Evolutionary conservation across 2,329 filamentous ascomycete genomes (phyloP), one percentile per base, ranked within the genome.

Genomic region (Bipolaris bicolor): DNA sequence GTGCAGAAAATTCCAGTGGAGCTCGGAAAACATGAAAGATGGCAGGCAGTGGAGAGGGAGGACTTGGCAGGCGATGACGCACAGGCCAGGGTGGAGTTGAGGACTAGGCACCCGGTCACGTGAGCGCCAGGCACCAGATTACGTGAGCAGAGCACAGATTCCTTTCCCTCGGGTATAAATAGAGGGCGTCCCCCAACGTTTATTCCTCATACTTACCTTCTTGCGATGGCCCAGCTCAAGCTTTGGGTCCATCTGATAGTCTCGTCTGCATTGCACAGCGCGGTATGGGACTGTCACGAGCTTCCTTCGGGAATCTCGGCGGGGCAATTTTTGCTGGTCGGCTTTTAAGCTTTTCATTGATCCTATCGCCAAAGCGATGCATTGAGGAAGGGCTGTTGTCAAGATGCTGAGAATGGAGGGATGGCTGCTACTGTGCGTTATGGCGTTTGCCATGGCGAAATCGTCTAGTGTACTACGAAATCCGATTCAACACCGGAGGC

Each of bases 211-310:
- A 68, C 65, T 68, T 68, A 75, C 72, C 72, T 75, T 75, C 66
- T 73, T 67, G 68, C 62, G 68, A 69, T 62, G 58, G 52, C 66
- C 61, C 63, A 62, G 73, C 62, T 74, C 73, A 75, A 63, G 65
- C 64, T 64, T 67, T 61, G 62, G 64, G 67, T 62, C 58, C 58
- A 59, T 69, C 70, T 68, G 66, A 61, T 55, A 61, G 65, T 63
- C 64, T 68, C 64, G 65, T 66, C 71, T 76, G 66, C 72, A 76
- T 75, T 74, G 73, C 72, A 76, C 73, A 75, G 63, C 72, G 72
- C 64, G 72, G 73, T 64, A 68, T 63, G 64, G 71, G 66, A 61
- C 56, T 61, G 63, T 61, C 65, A 67, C 69, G 69, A 71, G 65
- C 69, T 68, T 71, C 68, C 67, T 74, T 73, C 64, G 72, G 70